Evolutionary conservation across 2,329 filamentous ascomycete species (phyloP).

Genomic region (Cordyceps cateniannulata): DNA sequence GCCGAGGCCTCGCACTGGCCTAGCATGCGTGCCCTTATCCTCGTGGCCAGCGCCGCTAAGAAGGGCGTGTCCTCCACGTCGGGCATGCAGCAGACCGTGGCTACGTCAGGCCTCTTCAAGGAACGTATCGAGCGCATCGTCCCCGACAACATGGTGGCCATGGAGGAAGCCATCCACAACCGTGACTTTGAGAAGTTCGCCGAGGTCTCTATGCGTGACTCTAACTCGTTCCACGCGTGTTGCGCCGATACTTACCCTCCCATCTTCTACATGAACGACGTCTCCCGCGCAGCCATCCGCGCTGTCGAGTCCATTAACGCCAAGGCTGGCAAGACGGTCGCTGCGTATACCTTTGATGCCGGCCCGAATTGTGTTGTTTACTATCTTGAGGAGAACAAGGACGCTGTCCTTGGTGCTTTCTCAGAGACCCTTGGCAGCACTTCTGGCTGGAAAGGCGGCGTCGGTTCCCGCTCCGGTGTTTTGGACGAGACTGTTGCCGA

Average conservation of each 20-base stretch:
- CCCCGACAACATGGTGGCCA: constrained; percentile 72
- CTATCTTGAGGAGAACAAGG: constrained; percentile 75
- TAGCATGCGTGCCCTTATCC: constrained; percentile 83
- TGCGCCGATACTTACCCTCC: constrained; percentile 94
- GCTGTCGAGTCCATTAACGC: constrained; percentile 86
- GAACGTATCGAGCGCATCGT: constrained; percentile 71
- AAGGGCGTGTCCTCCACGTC: constrained; percentile 90
- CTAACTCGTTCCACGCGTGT: constrained; percentile 92
- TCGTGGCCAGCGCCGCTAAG: constrained; percentile 89
- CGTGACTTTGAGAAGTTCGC: constrained; percentile 84
- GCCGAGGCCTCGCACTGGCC: constrained; percentile 90
- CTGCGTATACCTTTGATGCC: constrained; percentile 95
- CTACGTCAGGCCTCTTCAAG: constrained; percentile 81
- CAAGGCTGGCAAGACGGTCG: constrained; percentile 69
- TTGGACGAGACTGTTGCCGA: constrained; percentile 60
- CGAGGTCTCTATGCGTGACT: constrained; percentile 90
- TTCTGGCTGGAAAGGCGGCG: constrained; percentile 63
- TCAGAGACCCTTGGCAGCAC: constrained; percentile 57
- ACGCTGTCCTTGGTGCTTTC: constrained; percentile 70
- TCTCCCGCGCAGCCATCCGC: constrained; percentile 77
- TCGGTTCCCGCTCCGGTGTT: constrained; percentile 47
- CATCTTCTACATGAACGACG: constrained; percentile 98
- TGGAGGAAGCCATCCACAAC: constrained; percentile 73
- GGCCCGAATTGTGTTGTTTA: constrained; percentile 97
- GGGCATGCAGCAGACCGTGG: constrained; percentile 96